Conservation (phyloP, 805 yeast genomes). For the Sugiyamaella americana region DNA sequence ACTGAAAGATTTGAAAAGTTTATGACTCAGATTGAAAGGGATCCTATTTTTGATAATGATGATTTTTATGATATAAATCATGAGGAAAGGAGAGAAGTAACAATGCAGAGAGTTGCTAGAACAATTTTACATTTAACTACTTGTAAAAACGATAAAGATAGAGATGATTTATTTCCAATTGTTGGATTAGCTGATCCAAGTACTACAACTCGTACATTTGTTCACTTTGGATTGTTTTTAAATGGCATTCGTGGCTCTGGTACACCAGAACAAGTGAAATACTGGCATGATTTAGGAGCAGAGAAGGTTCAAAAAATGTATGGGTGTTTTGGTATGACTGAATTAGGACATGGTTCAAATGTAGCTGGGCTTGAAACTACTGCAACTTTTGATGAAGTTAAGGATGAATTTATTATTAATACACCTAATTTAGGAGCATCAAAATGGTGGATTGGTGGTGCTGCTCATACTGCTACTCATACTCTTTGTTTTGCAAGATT, state of each 20-base stretch:
- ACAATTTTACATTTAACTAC: constrained; percentile 13
- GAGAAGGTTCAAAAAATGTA: constrained; percentile 36
- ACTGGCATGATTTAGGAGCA: constrained; percentile 59
- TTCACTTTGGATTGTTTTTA: constrained; percentile 78
- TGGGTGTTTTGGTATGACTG: constrained; percentile 93
- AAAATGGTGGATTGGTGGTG: constrained; percentile 98
- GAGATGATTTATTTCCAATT: constrained; percentile 25
- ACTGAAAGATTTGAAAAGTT: constrained; percentile 37
- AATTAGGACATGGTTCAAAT: constrained; percentile 86
- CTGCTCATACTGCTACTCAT: constrained; percentile 93
- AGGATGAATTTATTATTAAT: constrained; percentile 63
- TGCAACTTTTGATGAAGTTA: constrained; percentile 64
- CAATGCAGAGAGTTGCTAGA: constrained; percentile 29
- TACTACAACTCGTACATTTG: constrained; percentile 73
- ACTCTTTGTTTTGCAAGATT: constrained; percentile 75
- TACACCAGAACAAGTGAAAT: constrained; percentile 70
- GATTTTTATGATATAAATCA: constrained; percentile 43
- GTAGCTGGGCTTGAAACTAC: constrained; percentile 92
- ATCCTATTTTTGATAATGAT: constrained; percentile 43
- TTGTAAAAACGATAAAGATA: constrained; percentile 12
- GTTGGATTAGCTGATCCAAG: constrained; percentile 55
- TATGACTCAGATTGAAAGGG: constrained; percentile 45
- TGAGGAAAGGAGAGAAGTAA: constrained; percentile 33
- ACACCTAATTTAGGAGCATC: constrained; percentile 92
- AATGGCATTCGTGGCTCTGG: constrained; percentile 82